These are phyloP conservation scores for Nymphaea colorata DNA, from an alignment of 164 flowering plant genomes.

Conservation along the genomic window DNA sequence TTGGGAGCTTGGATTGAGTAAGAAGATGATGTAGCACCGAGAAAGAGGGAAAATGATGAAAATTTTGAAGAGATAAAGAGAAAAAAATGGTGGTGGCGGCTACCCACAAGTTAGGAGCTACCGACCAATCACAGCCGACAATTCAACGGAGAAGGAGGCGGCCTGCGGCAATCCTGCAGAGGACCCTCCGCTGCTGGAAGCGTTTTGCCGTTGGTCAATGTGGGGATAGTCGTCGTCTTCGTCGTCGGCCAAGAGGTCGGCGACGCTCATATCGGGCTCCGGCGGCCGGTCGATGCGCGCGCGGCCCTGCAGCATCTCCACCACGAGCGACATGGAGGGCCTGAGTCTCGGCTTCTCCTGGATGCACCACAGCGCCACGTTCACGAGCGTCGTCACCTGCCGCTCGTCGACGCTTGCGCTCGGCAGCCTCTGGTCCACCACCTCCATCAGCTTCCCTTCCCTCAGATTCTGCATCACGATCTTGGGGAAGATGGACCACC, in stretches of 20 bases:
- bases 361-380: constrained; percentile 76
- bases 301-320: constrained; percentile 76
- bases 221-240: constrained; percentile 8
- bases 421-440: constrained; percentile 43
- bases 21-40: too few species aligned
- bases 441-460: constrained; percentile 67
- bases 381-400: constrained; percentile 37
- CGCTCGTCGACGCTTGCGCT: constrained; percentile 35
- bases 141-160: not conserved
- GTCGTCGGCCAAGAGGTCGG: constrained; percentile 45
- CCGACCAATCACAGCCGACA: not conserved
- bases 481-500: constrained; percentile 62
- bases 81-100: too few species aligned
- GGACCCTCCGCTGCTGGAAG: not conserved
- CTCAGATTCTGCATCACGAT: constrained; percentile 46
- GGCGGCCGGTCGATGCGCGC: constrained; percentile 50
- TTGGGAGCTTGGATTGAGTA: too few species aligned
- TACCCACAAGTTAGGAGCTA: not conserved
- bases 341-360: constrained; percentile 60
- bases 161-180: not conserved
- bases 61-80: too few species aligned
- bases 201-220: not conserved
- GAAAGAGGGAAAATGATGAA: too few species aligned
- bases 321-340: constrained; percentile 64
- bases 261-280: constrained; percentile 46